Evolutionary conservation across 345 rosid genomes (phyloP).

Genomic region (Psidium friedrichsthalianum): DNA sequence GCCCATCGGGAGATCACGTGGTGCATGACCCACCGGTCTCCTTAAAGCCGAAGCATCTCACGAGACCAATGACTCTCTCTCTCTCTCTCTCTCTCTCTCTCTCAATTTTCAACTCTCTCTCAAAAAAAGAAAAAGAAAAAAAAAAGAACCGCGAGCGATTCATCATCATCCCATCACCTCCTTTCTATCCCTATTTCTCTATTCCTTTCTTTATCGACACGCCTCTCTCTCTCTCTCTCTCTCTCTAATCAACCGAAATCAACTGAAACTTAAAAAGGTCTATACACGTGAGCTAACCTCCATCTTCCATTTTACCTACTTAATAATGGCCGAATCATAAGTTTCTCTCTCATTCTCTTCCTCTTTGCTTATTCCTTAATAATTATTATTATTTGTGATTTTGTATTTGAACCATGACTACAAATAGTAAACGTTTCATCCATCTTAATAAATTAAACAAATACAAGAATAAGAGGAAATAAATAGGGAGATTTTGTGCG

Average conservation of each 20-base stretch:
- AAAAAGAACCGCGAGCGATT: background rate
- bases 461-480: background rate
- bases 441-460: background rate
- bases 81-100: background rate
- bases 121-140: too few species aligned
- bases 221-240: conserved; percentile 26
- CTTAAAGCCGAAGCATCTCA: conserved; percentile 45
- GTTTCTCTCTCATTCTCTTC: background rate
- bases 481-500: background rate
- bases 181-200: conserved; percentile 2
- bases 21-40: conserved; percentile 53
- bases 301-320: conserved; percentile 36
- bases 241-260: conserved; percentile 6
- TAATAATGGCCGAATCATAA: conserved; percentile 18
- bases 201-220: conserved; percentile 46
- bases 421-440: background rate
- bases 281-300: conserved; percentile 90
- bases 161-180: background rate
- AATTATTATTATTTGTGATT: background rate
- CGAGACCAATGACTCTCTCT: conserved; percentile 8
- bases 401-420: background rate
- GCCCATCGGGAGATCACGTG: conserved; percentile 65
- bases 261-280: conserved; percentile 31
- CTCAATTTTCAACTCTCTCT: background rate
- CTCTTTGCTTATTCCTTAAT: background rate